These are phyloP conservation scores for Aphanomyces stellatus DNA, from an alignment of 352 stramenopile species.

Conservation along the genomic window DNA sequence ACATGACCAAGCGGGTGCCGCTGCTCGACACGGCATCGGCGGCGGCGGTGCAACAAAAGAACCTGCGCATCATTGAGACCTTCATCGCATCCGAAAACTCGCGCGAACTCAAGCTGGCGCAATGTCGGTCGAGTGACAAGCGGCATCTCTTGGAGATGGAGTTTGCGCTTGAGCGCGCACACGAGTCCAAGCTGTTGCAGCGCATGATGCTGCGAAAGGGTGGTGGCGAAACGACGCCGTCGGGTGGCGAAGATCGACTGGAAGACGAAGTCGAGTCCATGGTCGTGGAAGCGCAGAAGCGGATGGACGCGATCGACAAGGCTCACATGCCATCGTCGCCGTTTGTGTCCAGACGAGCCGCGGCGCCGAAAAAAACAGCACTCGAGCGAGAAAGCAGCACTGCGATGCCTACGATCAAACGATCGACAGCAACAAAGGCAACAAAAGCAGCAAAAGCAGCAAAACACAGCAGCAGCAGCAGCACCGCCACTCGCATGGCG, in stretches of 20 bases:
- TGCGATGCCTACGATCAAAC: too few relatives aligned
- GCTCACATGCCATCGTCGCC: background rate
- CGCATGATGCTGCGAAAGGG: constrained; percentile 28
- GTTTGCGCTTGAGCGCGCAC: constrained; percentile 43
- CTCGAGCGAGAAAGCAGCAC: too few relatives aligned
- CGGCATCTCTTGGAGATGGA: constrained; percentile 41
- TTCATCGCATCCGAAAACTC: constrained; percentile 65
- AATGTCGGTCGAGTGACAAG: constrained; percentile 39
- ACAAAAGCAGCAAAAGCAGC: too few relatives aligned
- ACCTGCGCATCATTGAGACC: constrained; percentile 62
- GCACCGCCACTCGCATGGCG: too few relatives aligned
- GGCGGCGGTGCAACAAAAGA: constrained; percentile 24
- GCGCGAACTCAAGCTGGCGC: constrained; percentile 44
- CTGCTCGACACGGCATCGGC: background rate
- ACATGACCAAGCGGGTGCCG: too few relatives aligned
- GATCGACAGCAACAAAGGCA: too few relatives aligned
- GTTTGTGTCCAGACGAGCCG: background rate
- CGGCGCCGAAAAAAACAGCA: too few relatives aligned
- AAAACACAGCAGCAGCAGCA: too few relatives aligned
- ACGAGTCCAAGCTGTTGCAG: constrained; percentile 48
- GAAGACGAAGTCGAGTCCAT: constrained; percentile 6
- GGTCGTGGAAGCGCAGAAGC: background rate
- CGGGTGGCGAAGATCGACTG: background rate
- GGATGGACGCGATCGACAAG: background rate
- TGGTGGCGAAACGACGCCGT: background rate